phyloP scores from a whole-genome alignment of 768 basidiomycete genomes.

The Sporobolomyces roseus region DNA sequence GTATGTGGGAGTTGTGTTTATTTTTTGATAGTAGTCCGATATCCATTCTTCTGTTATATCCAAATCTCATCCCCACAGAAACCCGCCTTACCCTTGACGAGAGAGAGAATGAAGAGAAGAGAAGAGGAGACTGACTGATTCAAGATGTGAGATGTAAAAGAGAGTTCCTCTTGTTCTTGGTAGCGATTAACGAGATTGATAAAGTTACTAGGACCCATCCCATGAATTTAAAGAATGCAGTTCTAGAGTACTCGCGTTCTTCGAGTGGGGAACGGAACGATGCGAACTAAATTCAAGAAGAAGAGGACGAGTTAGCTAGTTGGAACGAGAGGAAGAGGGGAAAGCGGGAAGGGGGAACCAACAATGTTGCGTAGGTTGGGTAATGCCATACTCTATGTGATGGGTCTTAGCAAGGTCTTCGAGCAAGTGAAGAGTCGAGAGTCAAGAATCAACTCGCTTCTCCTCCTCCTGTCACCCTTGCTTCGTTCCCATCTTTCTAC shows the following conservation, averaged over 20 bases:
- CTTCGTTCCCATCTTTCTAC: not conserved
- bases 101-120: not conserved
- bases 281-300: slow-evolving; percentile 28
- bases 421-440: not conserved
- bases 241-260: slow-evolving; percentile 36
- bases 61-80: not conserved
- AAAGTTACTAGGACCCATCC: slow-evolving; percentile 22
- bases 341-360: not conserved
- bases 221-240: slow-evolving; percentile 41
- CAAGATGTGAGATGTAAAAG: not conserved
- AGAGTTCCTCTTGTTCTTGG: slow-evolving; percentile 16
- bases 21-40: slow-evolving; percentile 9
- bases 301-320: not conserved
- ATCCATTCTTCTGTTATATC: slow-evolving; percentile 25
- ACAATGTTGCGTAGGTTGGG: slow-evolving; percentile 43
- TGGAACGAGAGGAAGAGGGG: too few relatives aligned
- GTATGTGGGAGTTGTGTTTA: too few relatives aligned
- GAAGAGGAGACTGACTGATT: slow-evolving; percentile 4
- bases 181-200: slow-evolving; percentile 18
- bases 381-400: slow-evolving; percentile 27
- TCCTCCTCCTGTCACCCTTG: not conserved
- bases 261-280: slow-evolving; percentile 40
- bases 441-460: not conserved
- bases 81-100: not conserved
- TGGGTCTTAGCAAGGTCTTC: too few relatives aligned